phyloP scores from a whole-genome alignment of 2,329 filamentous ascomycete genomes.

The Zelopaecilomyces penicillatus region DNA sequence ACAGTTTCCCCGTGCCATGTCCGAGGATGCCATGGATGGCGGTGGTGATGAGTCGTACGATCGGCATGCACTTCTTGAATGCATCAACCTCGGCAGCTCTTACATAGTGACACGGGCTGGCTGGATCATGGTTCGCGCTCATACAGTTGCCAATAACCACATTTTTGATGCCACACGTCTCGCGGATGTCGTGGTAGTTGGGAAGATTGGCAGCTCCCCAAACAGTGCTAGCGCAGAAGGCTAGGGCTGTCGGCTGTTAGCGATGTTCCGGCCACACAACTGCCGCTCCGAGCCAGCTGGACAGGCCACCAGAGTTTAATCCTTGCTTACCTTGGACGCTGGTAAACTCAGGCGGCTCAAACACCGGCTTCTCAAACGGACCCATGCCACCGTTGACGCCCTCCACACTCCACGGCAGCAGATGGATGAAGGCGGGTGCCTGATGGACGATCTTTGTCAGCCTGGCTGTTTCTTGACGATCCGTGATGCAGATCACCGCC shows the following conservation, averaged over 20 bases:
- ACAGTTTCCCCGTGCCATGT: constrained; percentile 55
- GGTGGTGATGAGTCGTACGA: constrained; percentile 63
- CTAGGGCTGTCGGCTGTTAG: constrained; percentile 29
- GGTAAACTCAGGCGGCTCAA: constrained; percentile 65
- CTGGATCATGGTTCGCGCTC: constrained; percentile 37
- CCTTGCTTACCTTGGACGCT: constrained; percentile 51
- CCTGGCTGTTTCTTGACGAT: constrained; percentile 51
- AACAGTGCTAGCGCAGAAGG: constrained; percentile 34
- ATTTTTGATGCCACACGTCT: constrained; percentile 57
- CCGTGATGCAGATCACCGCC: constrained; percentile 52
- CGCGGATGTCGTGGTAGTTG: constrained; percentile 49
- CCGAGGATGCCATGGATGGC: constrained; percentile 61
- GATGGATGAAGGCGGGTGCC: constrained; percentile 57
- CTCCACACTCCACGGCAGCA: constrained; percentile 53
- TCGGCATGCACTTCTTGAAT: constrained; percentile 55
- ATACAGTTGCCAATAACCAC: constrained; percentile 53
- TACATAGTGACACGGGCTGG: constrained; percentile 45
- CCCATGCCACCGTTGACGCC: constrained; percentile 29
- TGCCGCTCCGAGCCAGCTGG: too few species aligned
- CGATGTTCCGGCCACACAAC: too few species aligned
- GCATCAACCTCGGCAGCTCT: constrained; percentile 49
- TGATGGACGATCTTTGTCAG: constrained; percentile 57
- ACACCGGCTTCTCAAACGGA: constrained; percentile 64
- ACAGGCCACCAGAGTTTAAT: too few species aligned
- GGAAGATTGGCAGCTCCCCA: constrained; percentile 36